Evolutionary conservation across 73 alveolate genomes (phyloP).

Genomic region (Paramecium sexaurelia): DNA sequence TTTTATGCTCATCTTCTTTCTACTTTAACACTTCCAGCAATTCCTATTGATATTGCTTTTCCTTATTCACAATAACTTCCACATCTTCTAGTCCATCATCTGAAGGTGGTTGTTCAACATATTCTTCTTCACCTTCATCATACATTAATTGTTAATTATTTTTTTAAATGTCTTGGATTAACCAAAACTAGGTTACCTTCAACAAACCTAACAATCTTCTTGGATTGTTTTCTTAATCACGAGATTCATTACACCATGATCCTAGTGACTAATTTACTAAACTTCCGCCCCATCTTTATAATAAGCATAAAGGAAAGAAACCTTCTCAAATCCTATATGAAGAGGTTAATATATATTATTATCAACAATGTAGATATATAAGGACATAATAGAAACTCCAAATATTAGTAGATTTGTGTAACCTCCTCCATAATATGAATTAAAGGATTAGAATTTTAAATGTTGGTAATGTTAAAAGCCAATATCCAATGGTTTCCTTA

Average conservation of each 20-base stretch:
- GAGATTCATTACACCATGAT: background rate
- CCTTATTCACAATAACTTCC: slow-evolving; percentile 26
- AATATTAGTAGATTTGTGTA: background rate
- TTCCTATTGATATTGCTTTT: background rate
- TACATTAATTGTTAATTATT: background rate
- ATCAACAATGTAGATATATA: background rate
- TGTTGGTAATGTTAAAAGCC: slow-evolving; percentile 30
- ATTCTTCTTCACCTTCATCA: slow-evolving; percentile 10
- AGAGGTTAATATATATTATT: background rate
- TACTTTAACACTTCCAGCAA: background rate
- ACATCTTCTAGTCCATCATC: slow-evolving; percentile 20
- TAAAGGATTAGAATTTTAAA: slow-evolving; percentile 16
- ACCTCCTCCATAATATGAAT: background rate
- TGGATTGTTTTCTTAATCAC: background rate
- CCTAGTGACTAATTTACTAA: background rate
- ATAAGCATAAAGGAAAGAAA: slow-evolving; percentile 45
- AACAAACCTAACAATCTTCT: background rate
- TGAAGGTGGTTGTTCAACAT: background rate
- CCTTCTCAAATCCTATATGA: slow-evolving; percentile 47
- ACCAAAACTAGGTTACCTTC: background rate
- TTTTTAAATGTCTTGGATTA: slow-evolving; percentile 42
- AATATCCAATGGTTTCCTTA: slow-evolving; percentile 26
- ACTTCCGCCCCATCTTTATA: background rate
- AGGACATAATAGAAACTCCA: background rate
- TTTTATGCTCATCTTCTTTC: background rate